Percentiles rank a stretch among this genome's conserved stretches.
phyloP scores from a whole-genome alignment of 257 asterid species.

The Galeopsis tetrahit region DNA sequence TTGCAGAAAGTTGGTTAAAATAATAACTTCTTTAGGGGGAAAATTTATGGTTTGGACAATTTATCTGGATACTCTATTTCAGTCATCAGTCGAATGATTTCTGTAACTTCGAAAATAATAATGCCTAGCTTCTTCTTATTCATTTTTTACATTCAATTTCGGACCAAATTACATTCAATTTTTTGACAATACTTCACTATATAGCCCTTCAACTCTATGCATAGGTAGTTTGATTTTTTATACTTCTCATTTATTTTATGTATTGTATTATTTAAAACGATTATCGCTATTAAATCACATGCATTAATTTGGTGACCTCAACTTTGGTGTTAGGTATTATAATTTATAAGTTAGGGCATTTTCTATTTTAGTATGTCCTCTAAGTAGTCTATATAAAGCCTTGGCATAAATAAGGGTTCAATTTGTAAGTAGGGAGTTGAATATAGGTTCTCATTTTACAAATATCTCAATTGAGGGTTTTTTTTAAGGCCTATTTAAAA shows the following conservation, averaged over 20 bases:
- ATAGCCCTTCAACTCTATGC: not conserved
- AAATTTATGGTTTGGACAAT: conserved; percentile 21
- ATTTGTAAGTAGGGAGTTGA: too few species aligned
- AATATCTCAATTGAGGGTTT: too few species aligned
- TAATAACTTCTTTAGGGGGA: conserved; percentile 11
- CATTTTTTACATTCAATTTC: not conserved
- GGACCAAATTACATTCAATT: not conserved
- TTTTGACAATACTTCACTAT: not conserved
- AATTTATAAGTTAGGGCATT: not conserved
- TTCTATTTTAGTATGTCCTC: not conserved
- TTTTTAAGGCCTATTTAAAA: too few species aligned
- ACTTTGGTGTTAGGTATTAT: not conserved
- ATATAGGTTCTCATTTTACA: too few species aligned
- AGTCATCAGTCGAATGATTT: conserved; percentile 6
- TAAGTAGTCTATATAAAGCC: not conserved
- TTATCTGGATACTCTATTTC: conserved; percentile 1
- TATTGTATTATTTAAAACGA: not conserved
- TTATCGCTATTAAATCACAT: not conserved
- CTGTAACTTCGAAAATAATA: not conserved
- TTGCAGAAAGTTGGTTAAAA: conserved; percentile 16
- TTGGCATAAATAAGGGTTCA: not conserved
- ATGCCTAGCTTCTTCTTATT: not conserved
- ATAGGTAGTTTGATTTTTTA: not conserved
- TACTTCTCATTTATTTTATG: not conserved
- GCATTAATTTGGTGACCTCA: not conserved